Evolutionary conservation across 2,329 filamentous ascomycete genomes (phyloP).

Genomic region (Alternaria angustiovoidea): DNA sequence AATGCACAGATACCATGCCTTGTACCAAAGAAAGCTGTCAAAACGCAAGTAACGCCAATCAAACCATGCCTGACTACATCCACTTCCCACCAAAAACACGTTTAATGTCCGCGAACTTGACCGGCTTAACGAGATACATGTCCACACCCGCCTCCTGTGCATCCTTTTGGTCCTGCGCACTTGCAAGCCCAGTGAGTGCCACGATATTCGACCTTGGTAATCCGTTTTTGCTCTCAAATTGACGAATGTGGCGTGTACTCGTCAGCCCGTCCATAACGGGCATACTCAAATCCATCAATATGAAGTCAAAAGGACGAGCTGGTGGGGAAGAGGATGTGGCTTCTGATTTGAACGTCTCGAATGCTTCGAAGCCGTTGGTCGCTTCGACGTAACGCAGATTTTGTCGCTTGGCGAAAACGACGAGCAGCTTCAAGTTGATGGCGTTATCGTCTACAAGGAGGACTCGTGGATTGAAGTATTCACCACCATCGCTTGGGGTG

Average conservation of each 20-base stretch:
- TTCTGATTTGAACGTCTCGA: conserved; percentile 35
- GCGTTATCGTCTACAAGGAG: conserved; percentile 47
- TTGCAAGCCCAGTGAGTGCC: conserved; percentile 50
- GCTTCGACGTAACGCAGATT: conserved; percentile 39
- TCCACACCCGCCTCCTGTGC: conserved; percentile 48
- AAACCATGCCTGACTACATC: neutral
- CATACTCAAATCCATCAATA: conserved; percentile 49
- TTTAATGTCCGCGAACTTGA: conserved; percentile 47
- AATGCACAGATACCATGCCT: conserved; percentile 1
- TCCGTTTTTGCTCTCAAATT: conserved; percentile 36
- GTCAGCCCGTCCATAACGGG: conserved; percentile 51
- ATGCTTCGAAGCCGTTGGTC: conserved; percentile 44
- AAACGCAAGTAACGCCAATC: neutral
- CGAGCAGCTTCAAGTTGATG: conserved; percentile 47
- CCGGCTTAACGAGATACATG: conserved; percentile 51
- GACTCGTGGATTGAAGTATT: conserved; percentile 42
- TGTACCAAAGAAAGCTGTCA: neutral
- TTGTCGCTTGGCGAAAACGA: conserved; percentile 53
- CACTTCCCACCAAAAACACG: conserved; percentile 32
- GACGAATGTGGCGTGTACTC: conserved; percentile 42
- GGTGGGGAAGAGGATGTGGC: conserved; percentile 24
- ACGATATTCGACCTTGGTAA: conserved; percentile 39
- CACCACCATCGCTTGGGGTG: conserved; percentile 21
- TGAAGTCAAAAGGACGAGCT: conserved; percentile 38
- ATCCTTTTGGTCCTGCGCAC: conserved; percentile 44